Conservation (phyloP, 306 rosid species). For the Quercus suber region DNA sequence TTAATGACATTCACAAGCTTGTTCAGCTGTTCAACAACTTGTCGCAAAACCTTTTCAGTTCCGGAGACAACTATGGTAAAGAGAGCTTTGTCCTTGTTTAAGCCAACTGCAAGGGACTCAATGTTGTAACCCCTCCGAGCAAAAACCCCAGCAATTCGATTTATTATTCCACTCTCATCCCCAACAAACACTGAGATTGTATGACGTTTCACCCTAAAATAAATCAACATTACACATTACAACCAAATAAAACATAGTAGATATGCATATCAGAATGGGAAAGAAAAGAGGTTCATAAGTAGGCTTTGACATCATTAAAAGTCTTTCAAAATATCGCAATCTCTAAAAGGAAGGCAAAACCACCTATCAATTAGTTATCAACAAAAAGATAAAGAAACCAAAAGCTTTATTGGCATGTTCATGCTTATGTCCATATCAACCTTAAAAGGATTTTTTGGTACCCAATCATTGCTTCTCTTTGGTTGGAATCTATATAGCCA, state of each 20-base stretch:
- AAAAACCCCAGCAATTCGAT: slow-evolving; percentile 64
- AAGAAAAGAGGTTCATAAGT: not conserved
- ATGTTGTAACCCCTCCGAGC: slow-evolving; percentile 69
- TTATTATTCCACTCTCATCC: slow-evolving; percentile 68
- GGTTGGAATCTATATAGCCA: not conserved
- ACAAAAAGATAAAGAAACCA: no score
- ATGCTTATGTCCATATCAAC: not conserved
- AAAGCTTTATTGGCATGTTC: no score
- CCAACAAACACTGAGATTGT: slow-evolving; percentile 66
- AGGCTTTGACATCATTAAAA: not conserved
- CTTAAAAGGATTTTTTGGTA: not conserved
- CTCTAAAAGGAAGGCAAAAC: not conserved
- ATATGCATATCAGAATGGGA: not conserved
- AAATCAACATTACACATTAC: not conserved
- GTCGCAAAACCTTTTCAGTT: slow-evolving; percentile 47
- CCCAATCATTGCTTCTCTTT: not conserved
- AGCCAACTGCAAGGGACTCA: slow-evolving; percentile 64
- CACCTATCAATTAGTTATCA: not conserved
- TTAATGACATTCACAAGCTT: slow-evolving; percentile 59
- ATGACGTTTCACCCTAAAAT: slow-evolving; percentile 50
- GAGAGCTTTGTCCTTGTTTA: slow-evolving; percentile 62
- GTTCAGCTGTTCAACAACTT: slow-evolving; percentile 63
- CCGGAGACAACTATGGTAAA: slow-evolving; percentile 62
- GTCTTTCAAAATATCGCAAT: not conserved
- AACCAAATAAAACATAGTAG: not conserved